Evolutionary conservation across 139 green algal species (phyloP), one percentile per base, ranked within the genome.

Genomic region (Pleodorina starrii): DNA sequence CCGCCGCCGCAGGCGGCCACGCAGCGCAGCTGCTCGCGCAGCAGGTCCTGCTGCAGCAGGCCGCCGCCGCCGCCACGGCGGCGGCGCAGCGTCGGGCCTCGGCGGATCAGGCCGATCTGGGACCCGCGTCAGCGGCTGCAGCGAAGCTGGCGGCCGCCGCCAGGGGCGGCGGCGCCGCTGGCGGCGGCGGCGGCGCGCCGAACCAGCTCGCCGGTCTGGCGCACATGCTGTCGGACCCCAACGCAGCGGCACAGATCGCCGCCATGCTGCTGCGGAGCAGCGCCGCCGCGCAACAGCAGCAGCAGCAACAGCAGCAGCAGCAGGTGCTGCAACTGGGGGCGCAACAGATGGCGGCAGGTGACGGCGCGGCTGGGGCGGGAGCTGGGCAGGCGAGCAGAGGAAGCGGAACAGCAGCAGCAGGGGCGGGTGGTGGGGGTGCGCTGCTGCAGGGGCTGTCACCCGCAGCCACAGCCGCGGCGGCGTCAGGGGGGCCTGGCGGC

Each of bases 31-130:
- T 66, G 44, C 74, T 82, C 25, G 29, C 43, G 6, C 74, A 82
- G 46, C 74, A 82, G 74, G 3, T 82, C 44, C 74, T 82, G 74
- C 74, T 82, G 46, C 74, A 82, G 74, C 74, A 82, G 44, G 74
- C 74, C 9, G 73, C 73, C 50, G 50, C 17, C 50, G 50, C 50
- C 17, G n/a, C n/a, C n/a, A n/a, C n/a, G 36, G 3, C 25, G 25
- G 74, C 42, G 2, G 44, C 27, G n/a, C 74, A 82, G 74, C 74
- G 43, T 44, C 74, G 74, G 11, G 16, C n/a, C n/a, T n/a, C 44
- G 6, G 32, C 74, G 46, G 74, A 82, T 11, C 74, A 63, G 17
- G 43, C 74, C 2, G 74, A 82, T 7, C 2, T 42, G 1, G 44
- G 44, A 1, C 32, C 74, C 74, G 44, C 74, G 9, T 63, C 44